A percentile compares a stretch with the other conserved stretches of the same genome.
These are phyloP conservation scores for Hondaea fermentalgiana DNA, from an alignment of 108 stramenopile genomes.

Conservation along the genomic window DNA sequence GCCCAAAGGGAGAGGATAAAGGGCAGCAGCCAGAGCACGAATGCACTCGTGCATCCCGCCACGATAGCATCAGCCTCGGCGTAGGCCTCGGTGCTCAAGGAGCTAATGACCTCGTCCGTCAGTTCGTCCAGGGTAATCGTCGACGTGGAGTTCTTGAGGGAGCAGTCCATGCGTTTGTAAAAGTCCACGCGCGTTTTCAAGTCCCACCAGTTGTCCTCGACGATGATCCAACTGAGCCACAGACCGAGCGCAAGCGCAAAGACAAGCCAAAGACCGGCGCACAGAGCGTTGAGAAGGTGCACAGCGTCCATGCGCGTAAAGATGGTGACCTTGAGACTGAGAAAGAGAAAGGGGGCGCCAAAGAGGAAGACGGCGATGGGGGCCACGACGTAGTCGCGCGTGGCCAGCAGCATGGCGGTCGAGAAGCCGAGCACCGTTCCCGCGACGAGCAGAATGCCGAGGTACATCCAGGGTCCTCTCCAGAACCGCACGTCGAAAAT, in stretches of 20 bases:
- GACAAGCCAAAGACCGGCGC: neutral
- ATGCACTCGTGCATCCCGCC: neutral
- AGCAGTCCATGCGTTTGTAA: neutral
- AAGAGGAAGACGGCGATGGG: slow-evolving; percentile 9
- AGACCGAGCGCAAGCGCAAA: neutral
- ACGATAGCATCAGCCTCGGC: neutral
- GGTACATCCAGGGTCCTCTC: neutral
- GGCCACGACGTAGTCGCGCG: neutral
- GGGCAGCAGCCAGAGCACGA: slow-evolving; percentile 3
- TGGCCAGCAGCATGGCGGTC: neutral
- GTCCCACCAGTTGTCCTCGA: neutral
- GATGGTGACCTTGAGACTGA: neutral
- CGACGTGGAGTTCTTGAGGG: neutral
- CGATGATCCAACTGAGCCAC: neutral
- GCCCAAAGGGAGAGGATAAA: neutral
- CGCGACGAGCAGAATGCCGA: neutral
- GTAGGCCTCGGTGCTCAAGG: neutral
- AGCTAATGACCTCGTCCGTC: neutral
- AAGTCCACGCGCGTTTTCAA: neutral
- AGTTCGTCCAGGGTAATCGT: neutral
- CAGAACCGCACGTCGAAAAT: neutral
- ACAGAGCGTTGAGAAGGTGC: neutral
- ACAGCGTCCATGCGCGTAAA: neutral
- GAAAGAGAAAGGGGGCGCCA: neutral
- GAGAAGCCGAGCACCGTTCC: neutral